Evolutionary conservation across 169 alveolate genomes (phyloP).

Genomic region (Miamiensis avidus): DNA sequence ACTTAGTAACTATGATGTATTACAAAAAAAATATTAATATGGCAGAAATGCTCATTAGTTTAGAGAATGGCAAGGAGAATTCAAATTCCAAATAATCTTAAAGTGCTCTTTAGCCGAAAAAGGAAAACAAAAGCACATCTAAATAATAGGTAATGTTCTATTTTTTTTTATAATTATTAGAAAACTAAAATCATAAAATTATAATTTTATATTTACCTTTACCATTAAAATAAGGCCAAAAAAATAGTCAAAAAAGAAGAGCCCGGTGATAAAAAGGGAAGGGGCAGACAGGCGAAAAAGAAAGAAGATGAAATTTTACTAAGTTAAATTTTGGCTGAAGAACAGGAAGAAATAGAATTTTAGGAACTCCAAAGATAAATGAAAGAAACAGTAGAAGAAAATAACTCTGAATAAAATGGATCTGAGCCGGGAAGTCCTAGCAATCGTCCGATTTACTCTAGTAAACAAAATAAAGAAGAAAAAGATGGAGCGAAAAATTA

Average conservation of each 20-base stretch:
- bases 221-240: background rate
- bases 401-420: too few species aligned
- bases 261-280: background rate
- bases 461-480: background rate
- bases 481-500: background rate
- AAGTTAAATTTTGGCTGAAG: background rate
- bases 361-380: too few species aligned
- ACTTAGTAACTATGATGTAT: conserved; percentile 10
- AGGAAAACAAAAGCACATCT: background rate
- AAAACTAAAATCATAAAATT: background rate
- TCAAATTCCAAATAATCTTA: background rate
- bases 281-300: background rate
- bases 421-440: background rate
- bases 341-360: background rate
- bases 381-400: background rate
- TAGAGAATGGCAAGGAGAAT: conserved; percentile 10
- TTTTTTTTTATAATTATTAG: background rate
- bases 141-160: background rate
- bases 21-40: conserved; percentile 19
- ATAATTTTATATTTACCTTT: too few species aligned
- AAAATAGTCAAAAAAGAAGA: background rate
- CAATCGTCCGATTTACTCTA: background rate
- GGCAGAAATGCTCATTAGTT: conserved; percentile 17
- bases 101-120: conserved; percentile 2
- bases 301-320: background rate